Evolutionary conservation across 1,284 basidiomycete genomes (phyloP).

Genomic region (Microbotryum violaceum): DNA sequence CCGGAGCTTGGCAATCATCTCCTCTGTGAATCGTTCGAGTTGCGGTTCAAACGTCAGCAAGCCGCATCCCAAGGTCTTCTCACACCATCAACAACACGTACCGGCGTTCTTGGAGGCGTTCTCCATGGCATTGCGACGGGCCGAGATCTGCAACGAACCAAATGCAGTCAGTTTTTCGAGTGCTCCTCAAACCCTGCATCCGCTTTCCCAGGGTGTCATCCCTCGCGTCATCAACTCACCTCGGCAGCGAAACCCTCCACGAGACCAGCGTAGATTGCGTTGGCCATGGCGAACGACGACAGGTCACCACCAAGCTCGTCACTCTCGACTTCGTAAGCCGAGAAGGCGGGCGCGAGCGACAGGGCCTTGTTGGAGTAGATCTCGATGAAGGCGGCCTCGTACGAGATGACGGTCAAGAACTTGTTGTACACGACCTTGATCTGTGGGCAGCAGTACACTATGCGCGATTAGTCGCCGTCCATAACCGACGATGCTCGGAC

Average conservation of each 20-base stretch:
- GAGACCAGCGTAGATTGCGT: conserved; percentile 89
- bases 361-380: conserved; percentile 74
- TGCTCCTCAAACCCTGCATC: neutral
- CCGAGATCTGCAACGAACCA: conserved; percentile 24
- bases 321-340: conserved; percentile 78
- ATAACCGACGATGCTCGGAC: neutral
- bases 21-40: conserved; percentile 36
- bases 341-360: conserved; percentile 52
- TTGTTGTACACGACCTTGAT: conserved; percentile 86
- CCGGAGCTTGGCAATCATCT: conserved; percentile 78
- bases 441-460: conserved; percentile 27
- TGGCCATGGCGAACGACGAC: conserved; percentile 91
- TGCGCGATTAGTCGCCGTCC: neutral
- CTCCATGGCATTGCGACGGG: conserved; percentile 96
- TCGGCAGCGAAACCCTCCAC: conserved; percentile 96
- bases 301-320: conserved; percentile 82
- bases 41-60: conserved; percentile 5
- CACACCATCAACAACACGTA: no score
- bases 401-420: conserved; percentile 84
- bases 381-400: conserved; percentile 69
- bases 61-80: conserved; percentile 29
- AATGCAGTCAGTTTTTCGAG: no score
- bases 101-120: conserved; percentile 95
- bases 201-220: no score
- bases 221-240: conserved; percentile 53